Evolutionary conservation across 2,329 filamentous ascomycete genomes (phyloP), one percentile per base, ranked within the genome.

Genomic region (Ophioceras dolichostomum): DNA sequence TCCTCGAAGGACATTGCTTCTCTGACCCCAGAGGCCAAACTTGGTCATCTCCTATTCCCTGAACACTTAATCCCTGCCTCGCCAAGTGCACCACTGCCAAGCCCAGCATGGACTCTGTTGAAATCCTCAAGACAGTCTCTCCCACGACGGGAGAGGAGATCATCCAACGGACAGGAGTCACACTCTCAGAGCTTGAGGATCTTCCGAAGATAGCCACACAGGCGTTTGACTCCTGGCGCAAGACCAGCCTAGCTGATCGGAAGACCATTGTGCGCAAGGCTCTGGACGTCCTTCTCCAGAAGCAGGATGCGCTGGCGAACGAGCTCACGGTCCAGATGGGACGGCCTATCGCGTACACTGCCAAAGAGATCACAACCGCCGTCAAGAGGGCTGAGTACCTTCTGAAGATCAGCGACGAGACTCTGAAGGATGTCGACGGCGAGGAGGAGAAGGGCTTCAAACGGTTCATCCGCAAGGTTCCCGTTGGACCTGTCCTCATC

Each of bases 321-420:
- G 88, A 95, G 57, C 64, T 96, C 41, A 95, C 88, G 0, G 79
- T 85, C 55, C 88, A 96, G 64, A 96, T 96, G 88, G 89, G 89
- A 30, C 73, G 89, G 16, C 89, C 89, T 24, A 94, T 95, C 50
- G 73, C 82, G 27, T 95, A 89, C 57, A 83, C 84, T 0, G 78
- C 72, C 33, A 86, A 78, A 47, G 89, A 96, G 64, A 71, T 96
- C 47, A 64, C 75, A 21, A 96, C 89, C 13, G 88, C 88, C 7
- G 73, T 93, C 46, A 84, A 83, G 62, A 76, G 89, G 45, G 83
- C 79, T 45, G 78, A 94, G 53, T 94, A 94, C 54, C 65, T 96
- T 40, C 69, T 93, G 49, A 86, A 84, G 55, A 81, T 94, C 44
- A 86, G 82, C 49, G 75, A 79, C 10, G 82, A 91, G 30, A 76